Percentiles rank a stretch among this genome's conserved stretches.
These are phyloP conservation scores for Toxoplasma gondii DNA, from an alignment of 169 alveolate genomes.

Conservation along the genomic window DNA sequence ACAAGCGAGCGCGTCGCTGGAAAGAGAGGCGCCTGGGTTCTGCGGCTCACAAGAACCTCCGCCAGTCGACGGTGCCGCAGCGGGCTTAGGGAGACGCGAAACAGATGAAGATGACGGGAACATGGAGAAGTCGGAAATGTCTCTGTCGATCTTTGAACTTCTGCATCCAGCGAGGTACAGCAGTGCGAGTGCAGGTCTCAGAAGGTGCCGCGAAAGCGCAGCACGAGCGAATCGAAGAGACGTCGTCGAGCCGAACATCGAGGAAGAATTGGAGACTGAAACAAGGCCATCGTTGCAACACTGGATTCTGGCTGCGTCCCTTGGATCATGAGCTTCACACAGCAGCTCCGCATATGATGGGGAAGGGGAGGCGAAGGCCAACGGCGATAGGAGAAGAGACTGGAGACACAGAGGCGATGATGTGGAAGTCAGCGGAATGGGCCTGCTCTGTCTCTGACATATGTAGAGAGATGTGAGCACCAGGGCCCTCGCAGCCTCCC, in stretches of 20 bases:
- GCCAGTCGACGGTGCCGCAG: background rate
- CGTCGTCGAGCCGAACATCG: background rate
- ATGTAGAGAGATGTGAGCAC: background rate
- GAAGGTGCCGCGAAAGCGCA: background rate
- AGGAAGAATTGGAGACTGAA: too few relatives aligned
- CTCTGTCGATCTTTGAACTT: background rate
- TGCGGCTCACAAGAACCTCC: background rate
- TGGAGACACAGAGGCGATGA: background rate
- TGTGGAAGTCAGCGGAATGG: background rate
- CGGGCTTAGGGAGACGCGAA: background rate
- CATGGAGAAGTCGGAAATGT: background rate
- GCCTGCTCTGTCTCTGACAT: background rate
- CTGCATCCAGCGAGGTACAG: background rate
- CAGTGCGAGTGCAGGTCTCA: background rate
- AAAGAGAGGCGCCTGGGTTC: background rate
- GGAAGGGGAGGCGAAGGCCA: background rate
- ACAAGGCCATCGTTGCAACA: too few relatives aligned
- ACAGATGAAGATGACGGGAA: background rate
- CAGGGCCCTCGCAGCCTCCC: background rate
- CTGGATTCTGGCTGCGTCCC: too few relatives aligned
- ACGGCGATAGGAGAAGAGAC: conserved; percentile 3
- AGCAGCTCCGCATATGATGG: background rate
- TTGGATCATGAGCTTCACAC: background rate
- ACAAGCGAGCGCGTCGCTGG: background rate
- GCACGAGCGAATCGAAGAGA: background rate